Base-by-base conservation (phyloP, 2,329 filamentous ascomycete genomes). In the Aspergillus latus region DNA sequence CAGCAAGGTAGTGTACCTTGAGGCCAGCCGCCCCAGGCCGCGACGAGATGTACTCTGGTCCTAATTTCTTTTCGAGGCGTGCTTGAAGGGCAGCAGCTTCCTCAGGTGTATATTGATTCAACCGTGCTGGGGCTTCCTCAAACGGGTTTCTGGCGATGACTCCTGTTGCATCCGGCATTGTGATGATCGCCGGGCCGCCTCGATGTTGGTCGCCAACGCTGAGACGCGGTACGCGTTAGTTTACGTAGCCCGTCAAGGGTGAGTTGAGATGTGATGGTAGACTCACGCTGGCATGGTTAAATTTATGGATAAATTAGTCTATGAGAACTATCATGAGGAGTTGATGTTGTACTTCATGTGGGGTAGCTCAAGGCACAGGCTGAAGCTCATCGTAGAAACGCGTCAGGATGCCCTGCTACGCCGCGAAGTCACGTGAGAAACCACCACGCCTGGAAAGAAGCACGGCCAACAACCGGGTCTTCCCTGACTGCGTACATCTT, bases 31-130 rank as follows among this genome's bases (percentile, higher is more conserved):
- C 88, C 2, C 94, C 94, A 11, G 88, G 81, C 67, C 94, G 84
- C 42, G 90, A 85, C 2, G 93, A 97, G 57, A 99, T 90, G 72
- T 95, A 99, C 76, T 99, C 95, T 0, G 94, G 94, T 0, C 94
- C 94, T 9, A 99, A 84, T 70, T 97, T 92, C 70, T 92, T 95
- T 70, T 97, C 90, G 30, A 99, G 84, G 32, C 90, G 87, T 62
- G 85, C 85, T 68, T 96, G 89, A 11, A 99, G 80, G 0, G 90
- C 93, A 21, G 92, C 92, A 57, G 97, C 93, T 71, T 99, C 88
- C 64, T 85, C 81, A n/a, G 92, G 91, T 0, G 92, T 96, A 78
- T 90, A 99, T 69, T 89, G 85, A 51, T 84, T 87, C 30, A 96
- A 82, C 42, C 84, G 84, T 49, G 82, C 84, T 68, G 82, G 82